These are phyloP conservation scores for Biscogniauxia mediterranea DNA, from an alignment of 2,329 filamentous ascomycete genomes.

Conservation along the genomic window DNA sequence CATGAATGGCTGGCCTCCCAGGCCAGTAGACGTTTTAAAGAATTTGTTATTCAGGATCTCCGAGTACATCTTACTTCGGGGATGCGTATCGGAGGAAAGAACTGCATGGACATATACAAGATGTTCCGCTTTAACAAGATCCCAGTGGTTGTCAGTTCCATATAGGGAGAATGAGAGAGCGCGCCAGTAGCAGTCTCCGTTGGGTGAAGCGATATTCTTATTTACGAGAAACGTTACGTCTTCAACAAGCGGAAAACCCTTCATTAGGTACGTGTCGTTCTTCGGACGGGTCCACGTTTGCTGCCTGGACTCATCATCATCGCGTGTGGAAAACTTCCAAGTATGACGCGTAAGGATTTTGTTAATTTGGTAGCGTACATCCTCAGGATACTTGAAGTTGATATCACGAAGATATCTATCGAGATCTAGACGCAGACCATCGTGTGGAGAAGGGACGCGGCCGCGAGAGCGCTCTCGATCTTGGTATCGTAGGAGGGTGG, in stretches of 20 bases:
- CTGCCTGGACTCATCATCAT: conserved; percentile 1
- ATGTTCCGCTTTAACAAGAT: conserved; percentile 36
- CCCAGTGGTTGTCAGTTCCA: conserved; percentile 25
- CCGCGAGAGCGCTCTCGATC: background rate
- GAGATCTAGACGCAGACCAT: conserved; percentile 3
- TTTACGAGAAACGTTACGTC: conserved; percentile 30
- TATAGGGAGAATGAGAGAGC: conserved; percentile 30
- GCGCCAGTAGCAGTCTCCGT: conserved; percentile 35
- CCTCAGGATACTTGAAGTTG: background rate
- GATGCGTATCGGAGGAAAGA: conserved; percentile 24
- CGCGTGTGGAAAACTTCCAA: background rate
- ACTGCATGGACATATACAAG: conserved; percentile 28
- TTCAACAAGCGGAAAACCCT: conserved; percentile 35
- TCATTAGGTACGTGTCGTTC: conserved; percentile 5
- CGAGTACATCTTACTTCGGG: conserved; percentile 27
- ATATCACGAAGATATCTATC: background rate
- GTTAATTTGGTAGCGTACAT: background rate
- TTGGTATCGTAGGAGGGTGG: conserved; percentile 5
- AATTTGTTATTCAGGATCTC: conserved; percentile 17
- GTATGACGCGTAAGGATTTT: background rate
- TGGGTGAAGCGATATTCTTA: conserved; percentile 19
- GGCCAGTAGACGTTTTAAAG: conserved; percentile 2
- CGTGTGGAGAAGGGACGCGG: conserved; percentile 1
- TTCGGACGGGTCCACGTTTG: background rate
- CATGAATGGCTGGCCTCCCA: conserved; percentile 9